These are phyloP conservation scores for Chalara sp. DNA, from an alignment of 2,329 filamentous ascomycete genomes.

Conservation along the genomic window DNA sequence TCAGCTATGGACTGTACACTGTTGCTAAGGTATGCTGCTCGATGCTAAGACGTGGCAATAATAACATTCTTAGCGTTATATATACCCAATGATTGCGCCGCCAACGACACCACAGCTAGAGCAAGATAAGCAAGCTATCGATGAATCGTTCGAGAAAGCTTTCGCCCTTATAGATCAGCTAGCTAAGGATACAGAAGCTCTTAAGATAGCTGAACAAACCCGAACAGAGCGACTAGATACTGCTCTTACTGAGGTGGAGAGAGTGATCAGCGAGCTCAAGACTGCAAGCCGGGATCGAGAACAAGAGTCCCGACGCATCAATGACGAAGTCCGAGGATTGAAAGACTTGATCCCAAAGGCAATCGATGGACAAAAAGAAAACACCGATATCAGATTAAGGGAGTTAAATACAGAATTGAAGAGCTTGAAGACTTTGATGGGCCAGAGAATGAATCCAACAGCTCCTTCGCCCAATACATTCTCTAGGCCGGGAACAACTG, in stretches of 20 bases:
- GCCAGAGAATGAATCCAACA: slow-evolving; percentile 46
- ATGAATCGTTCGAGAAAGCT: slow-evolving; percentile 87
- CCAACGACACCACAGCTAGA: slow-evolving; percentile 91
- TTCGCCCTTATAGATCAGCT: slow-evolving; percentile 90
- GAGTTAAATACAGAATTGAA: slow-evolving; percentile 84
- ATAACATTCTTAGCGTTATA: slow-evolving; percentile 62
- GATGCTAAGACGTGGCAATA: background rate
- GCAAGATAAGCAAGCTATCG: slow-evolving; percentile 87
- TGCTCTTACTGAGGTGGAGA: slow-evolving; percentile 77
- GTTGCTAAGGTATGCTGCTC: slow-evolving; percentile 66
- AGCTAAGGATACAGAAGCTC: slow-evolving; percentile 76
- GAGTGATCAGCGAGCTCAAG: slow-evolving; percentile 75
- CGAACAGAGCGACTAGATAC: slow-evolving; percentile 78
- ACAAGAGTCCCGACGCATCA: slow-evolving; percentile 78
- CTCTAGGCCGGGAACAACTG: slow-evolving; percentile 15
- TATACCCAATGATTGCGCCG: slow-evolving; percentile 83
- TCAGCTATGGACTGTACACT: slow-evolving; percentile 82
- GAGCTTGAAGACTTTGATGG: slow-evolving; percentile 84
- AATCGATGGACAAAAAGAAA: slow-evolving; percentile 79
- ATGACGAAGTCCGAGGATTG: slow-evolving; percentile 76
- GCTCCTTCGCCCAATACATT: slow-evolving; percentile 19
- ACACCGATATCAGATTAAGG: slow-evolving; percentile 71
- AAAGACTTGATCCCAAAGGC: slow-evolving; percentile 85
- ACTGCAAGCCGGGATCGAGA: slow-evolving; percentile 74
- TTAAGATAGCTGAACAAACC: slow-evolving; percentile 81